Evolutionary conservation across 2,329 filamentous ascomycete species (phyloP), one percentile per base, ranked within the genome.

Genomic region (Fusarium coicis): DNA sequence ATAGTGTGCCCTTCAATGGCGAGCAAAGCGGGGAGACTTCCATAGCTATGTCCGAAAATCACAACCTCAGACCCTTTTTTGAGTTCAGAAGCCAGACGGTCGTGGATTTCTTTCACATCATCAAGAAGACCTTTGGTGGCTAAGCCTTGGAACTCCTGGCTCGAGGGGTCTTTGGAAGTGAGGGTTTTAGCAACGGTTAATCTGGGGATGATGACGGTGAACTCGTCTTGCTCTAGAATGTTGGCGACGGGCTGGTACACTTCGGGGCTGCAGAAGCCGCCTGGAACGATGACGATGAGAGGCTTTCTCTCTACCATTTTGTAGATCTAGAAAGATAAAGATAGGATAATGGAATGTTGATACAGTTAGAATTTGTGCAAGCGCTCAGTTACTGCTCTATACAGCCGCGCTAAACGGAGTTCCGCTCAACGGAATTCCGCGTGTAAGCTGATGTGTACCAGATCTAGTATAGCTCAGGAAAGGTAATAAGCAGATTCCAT

Each of bases 241-340:
- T 43, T 9, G 1, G 42, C 63, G 2, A 66, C 49, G 5, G 10
- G 30, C 2, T 64, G 28, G 19, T 66, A 66, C 2, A 42, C 10
- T 2, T 47, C 36, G 3, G 63, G 42, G 2, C 36, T 37, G 12
- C 63, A 66, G 19, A 64, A 66, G 21, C 59, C 63, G 0, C 63
- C 63, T 7, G 63, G 59, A 0, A 66, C 26, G 3, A 66, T 12
- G 1, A 16, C 42, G 1, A 66, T 15, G 0, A 49, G 23, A 0
- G 49, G 36, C 4, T 56, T 66, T 0, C 4, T 19, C 10, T 49
- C 28, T 6, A 49, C 12, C 63, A 66, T 66, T n/a, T 19, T 18
- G 2, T 3, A 11, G 2, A 16, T 12, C 0, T 21, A 4, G 5
- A 3, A 9, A 2, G 2, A 19, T 28, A 10, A 12, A 28, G 4